Base-by-base conservation (phyloP, 352 stramenopile genomes). In the Phytophthora cryptogea region DNA sequence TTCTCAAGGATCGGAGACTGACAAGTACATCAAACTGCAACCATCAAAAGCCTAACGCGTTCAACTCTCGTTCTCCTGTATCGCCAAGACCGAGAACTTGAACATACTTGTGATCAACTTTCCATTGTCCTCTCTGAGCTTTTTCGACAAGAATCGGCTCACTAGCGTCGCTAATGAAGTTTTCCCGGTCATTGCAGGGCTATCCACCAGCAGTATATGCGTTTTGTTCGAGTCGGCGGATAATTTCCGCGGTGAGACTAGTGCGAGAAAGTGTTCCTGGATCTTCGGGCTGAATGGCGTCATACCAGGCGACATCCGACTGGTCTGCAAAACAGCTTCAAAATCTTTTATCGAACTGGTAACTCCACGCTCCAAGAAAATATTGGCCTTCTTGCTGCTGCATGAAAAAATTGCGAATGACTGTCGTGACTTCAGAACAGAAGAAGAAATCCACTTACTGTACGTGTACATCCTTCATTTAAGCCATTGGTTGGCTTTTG, bases 81-180 rank as follows among this genome's bases (percentile, higher is more conserved):
- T 50, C 1, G 9, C 16, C 30, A 46, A 39, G 20, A 7, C 14
- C 1, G 50, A 26, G 26, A 58, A 58, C 28, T 42, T 58, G 28
- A 50, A 50, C 39, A 58, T 3, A 58, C n/a, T n/a, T n/a, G n/a
- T n/a, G n/a, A 13, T 31, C 20, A 35, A n/a, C 10, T 58, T 44
- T 58, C 33, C 9, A 39, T 51, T 32, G n/a, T 59, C 28, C 11
- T 5, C 6, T 5, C 0, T 59, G 11, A 36, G 23, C 26, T 16
- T 54, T 42, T 54, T 20, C 20, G 33, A 26, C 16, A 59, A 50
- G 5, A 20, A 8, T 13, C 14, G 40, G 28, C 40, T 44, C 17
- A 49, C 51, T 8, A 51, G 14, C 9, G 31, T 26, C 28, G 51
- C 51, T 13, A 59, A 20, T 50, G 51, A 59, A 0, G 52, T 45